phyloP scores from a whole-genome alignment of 352 stramenopile species.

The Phytopythium boreale region DNA sequence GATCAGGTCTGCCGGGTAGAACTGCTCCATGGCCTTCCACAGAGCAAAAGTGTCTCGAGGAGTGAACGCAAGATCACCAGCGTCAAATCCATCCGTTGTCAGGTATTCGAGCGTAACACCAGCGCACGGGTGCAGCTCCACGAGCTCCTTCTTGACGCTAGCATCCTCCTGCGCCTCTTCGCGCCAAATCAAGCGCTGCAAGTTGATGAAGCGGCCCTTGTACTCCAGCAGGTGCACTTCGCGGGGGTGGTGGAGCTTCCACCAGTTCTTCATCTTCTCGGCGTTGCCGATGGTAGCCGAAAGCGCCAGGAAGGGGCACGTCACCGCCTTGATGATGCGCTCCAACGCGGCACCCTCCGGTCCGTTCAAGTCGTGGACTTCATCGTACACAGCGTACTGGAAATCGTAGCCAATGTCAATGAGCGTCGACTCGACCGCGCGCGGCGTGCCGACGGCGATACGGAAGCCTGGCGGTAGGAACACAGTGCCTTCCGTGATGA shows the following conservation, averaged over 20 bases:
- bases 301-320: slow-evolving; percentile 96
- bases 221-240: slow-evolving; percentile 94
- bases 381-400: slow-evolving; percentile 98
- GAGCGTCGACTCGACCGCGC: slow-evolving; percentile 93
- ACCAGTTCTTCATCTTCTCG: slow-evolving; percentile 92
- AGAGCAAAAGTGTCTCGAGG: slow-evolving; percentile 95
- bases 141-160: slow-evolving; percentile 58
- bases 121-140: slow-evolving; percentile 77
- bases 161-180: slow-evolving; percentile 43
- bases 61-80: slow-evolving; percentile 92
- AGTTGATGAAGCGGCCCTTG: slow-evolving; percentile 97
- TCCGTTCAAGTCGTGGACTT: slow-evolving; percentile 98
- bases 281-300: slow-evolving; percentile 98
- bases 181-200: slow-evolving; percentile 96
- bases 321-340: slow-evolving; percentile 93
- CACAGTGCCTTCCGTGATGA: slow-evolving; percentile 92
- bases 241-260: slow-evolving; percentile 85
- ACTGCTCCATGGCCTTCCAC: slow-evolving; percentile 89
- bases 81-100: slow-evolving; percentile 76
- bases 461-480: slow-evolving; percentile 80
- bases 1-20: slow-evolving; percentile 74
- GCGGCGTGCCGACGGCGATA: slow-evolving; percentile 96
- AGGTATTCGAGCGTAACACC: slow-evolving; percentile 85
- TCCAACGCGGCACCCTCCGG: slow-evolving; percentile 96
- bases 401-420: slow-evolving; percentile 91